Percentiles rank a stretch among this genome's conserved stretches.
Conservation (phyloP, 257 asterid species). For the Nicotiana benthamiana region DNA sequence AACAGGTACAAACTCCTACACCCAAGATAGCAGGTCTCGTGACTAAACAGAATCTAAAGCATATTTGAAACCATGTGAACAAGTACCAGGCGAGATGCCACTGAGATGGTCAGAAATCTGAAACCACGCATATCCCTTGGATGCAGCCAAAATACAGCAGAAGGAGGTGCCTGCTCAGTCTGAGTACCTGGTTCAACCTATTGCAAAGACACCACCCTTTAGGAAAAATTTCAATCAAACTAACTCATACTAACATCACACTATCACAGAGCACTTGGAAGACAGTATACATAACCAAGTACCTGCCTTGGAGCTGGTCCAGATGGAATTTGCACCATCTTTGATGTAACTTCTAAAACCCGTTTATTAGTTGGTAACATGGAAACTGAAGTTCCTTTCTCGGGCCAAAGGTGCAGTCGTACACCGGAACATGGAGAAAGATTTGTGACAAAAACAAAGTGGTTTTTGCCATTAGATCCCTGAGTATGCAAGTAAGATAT, state of each 20-base stretch:
- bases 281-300: conserved; percentile 19
- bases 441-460: conserved; percentile 90
- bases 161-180: conserved; percentile 98
- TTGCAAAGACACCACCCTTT: conserved; percentile 22
- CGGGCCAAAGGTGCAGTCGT: conserved; percentile 90
- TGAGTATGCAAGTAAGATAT: conserved; percentile 23
- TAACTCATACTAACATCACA: conserved; percentile 1
- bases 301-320: conserved; percentile 99
- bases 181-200: conserved; percentile 98
- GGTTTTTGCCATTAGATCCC: conserved; percentile 60
- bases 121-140: conserved; percentile 77
- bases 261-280: conserved; percentile 1
- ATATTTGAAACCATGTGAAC: conserved; percentile 1
- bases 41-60: background rate
- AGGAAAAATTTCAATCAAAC: background rate
- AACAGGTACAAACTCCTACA: background rate
- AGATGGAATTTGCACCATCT: conserved; percentile 90
- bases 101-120: conserved; percentile 86
- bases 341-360: conserved; percentile 75
- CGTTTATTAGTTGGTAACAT: conserved; percentile 31
- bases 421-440: conserved; percentile 95
- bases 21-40: background rate
- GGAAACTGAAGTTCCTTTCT: conserved; percentile 48
- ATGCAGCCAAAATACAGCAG: conserved; percentile 87
- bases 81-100: conserved; percentile 91